Base-by-base conservation (phyloP, 139 green algal genomes). In the Edaphochlamys debaryana region DNA sequence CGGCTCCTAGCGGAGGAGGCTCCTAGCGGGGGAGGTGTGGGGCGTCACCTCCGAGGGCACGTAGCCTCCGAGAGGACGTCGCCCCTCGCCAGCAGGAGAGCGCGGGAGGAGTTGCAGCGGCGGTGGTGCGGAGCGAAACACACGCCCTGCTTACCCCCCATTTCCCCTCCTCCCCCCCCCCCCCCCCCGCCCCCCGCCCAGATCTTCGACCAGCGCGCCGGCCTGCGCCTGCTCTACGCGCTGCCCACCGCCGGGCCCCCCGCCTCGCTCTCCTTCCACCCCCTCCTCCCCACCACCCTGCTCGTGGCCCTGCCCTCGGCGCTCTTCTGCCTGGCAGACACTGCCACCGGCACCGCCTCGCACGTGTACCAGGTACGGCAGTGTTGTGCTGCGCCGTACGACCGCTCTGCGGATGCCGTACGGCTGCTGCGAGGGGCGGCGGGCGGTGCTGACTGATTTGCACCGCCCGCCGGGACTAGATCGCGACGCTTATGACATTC, bases 141-240 rank as follows among this genome's bases (percentile, higher is more conserved):
- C n/a, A n/a, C n/a, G n/a, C n/a, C n/a, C n/a, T n/a, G n/a, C n/a
- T n/a, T n/a, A n/a, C n/a, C 8, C n/a, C 19, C 9, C 9, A 6
- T 38, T 22, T 74, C 37, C 25, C 32, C 70, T 25, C 42, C 71
- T 9, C 11, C 27, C 36, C 40, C 68, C 15, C 40, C 40, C 41
- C 4, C 17, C 52, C 23, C 23, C 40, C 38, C 40, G 34, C 32
- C 32, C 3, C 34, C 7, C 20, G 8, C 32, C 7, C 90, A 93
- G 89, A 87, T 96, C 67, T 95, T 92, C 79, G 93, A 96, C 76
- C 67, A 94, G 56, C 88, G 95, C 38, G 88, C 85, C 56, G 37
- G 79, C 68, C n/a, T 92, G 64, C 86, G 90, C 9, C 84, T 93
- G 71, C 60, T 96, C 54, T 80, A 78, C 63, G 89, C 84, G 0